A percentile compares a stretch with the other conserved stretches of the same genome.
Conservation (phyloP, 1,284 basidiomycete species). For the Xanthoconium separans region DNA sequence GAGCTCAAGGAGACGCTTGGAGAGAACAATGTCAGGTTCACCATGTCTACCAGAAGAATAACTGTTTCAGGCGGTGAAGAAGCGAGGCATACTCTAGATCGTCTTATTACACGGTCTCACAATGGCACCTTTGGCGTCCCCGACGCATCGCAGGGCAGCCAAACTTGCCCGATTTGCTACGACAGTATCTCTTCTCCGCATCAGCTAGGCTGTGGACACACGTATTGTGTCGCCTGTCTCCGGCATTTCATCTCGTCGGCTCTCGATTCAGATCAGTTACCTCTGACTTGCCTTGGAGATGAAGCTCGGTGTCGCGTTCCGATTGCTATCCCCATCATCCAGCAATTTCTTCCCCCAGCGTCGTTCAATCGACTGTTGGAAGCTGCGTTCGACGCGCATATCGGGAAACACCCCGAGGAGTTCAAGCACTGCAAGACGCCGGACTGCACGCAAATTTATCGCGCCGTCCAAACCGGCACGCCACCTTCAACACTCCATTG, state of each 20-base stretch:
- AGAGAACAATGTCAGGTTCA: conserved; percentile 47
- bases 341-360: conserved; percentile 42
- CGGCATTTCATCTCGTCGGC: conserved; percentile 50
- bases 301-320: conserved; percentile 45
- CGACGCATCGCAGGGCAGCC: conserved; percentile 17
- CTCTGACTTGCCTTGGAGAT: conserved; percentile 53
- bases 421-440: conserved; percentile 57
- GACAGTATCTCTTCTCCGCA: conserved; percentile 44
- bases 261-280: conserved; percentile 43
- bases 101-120: conserved; percentile 43
- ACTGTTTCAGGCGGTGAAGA: conserved; percentile 51
- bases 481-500: conserved; percentile 38
- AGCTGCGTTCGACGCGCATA: conserved; percentile 42
- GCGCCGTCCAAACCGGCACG: conserved; percentile 25
- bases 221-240: conserved; percentile 52
- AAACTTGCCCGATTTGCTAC: conserved; percentile 52
- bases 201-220: conserved; percentile 49
- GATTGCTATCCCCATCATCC: conserved; percentile 50
- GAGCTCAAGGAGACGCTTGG: conserved; percentile 48
- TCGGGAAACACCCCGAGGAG: conserved; percentile 45
- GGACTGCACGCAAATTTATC: conserved; percentile 57
- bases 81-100: conserved; percentile 42
- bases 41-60: conserved; percentile 36
- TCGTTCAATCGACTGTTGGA: conserved; percentile 48
- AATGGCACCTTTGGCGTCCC: conserved; percentile 12